Conservation (phyloP, 139 green algal species). For the Chlamydomonas sp. region DNA sequence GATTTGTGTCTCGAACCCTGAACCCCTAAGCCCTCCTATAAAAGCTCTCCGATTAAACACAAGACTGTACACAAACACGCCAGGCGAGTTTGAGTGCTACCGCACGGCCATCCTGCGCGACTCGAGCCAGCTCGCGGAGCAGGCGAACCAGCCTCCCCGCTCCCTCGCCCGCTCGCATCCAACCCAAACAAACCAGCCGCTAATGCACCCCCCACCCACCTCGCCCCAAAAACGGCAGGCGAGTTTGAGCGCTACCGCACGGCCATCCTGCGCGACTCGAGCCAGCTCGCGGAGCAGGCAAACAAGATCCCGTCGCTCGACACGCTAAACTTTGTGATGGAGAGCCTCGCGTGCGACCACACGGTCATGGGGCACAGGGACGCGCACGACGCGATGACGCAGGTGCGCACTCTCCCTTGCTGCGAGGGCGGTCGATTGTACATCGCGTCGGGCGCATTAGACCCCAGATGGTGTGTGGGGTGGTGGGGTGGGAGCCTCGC, state of each 20-base stretch:
- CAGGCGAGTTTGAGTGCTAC: constrained; percentile 87
- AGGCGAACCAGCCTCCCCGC: constrained; percentile 68
- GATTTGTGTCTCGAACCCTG: too few species aligned
- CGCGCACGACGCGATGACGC: constrained; percentile 62
- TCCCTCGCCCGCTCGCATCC: too few species aligned
- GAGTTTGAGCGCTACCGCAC: constrained; percentile 86
- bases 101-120: constrained; percentile 79
- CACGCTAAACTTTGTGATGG: constrained; percentile 98
- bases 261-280: constrained; percentile 82
- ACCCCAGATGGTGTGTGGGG: too few species aligned
- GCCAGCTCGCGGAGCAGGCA: constrained; percentile 69
- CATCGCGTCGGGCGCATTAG: too few species aligned
- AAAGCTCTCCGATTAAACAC: too few species aligned
- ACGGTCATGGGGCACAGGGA: constrained; percentile 60
- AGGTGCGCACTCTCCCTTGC: too few species aligned
- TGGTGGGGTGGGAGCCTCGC: constrained; percentile 91
- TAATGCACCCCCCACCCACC: too few species aligned
- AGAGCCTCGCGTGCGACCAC: constrained; percentile 87
- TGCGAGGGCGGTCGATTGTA: neutral
- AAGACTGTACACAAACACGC: too few species aligned
- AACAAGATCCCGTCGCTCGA: constrained; percentile 72
- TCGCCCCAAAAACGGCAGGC: constrained; percentile 17
- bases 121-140: constrained; percentile 68
- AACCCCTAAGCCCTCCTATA: too few species aligned
- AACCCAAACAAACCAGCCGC: too few species aligned